Conservation (phyloP, 2,329 filamentous ascomycete genomes). For the Coniella lustricola region DNA sequence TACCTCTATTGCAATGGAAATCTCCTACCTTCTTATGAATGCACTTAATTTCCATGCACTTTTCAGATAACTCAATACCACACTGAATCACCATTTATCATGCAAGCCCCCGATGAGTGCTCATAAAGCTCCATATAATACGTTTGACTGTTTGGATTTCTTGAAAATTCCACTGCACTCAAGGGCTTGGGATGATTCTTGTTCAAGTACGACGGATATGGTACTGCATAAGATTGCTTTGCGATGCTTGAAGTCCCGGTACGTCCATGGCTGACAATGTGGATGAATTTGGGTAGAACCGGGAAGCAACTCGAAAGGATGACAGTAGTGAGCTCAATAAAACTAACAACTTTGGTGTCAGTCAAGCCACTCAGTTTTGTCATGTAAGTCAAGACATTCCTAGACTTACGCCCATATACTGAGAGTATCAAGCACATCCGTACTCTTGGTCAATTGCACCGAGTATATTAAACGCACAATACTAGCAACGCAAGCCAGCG, state of each 20-base stretch:
- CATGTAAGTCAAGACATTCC: not conserved
- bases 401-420: not conserved
- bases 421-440: not conserved
- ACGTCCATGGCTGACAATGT: not conserved
- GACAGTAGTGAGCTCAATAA: not conserved
- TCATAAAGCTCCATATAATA: no score
- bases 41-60: no score
- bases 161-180: no score
- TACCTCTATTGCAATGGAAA: no score
- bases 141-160: no score
- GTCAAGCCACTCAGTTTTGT: not conserved
- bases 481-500: not conserved
- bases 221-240: not conserved
- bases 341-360: not conserved
- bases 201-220: not conserved
- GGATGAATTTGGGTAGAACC: not conserved
- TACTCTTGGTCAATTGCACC: not conserved
- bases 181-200: not conserved
- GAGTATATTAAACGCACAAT: not conserved
- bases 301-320: not conserved
- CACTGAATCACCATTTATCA: no score
- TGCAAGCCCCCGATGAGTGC: no score
- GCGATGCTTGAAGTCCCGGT: not conserved
- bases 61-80: no score
- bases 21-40: no score